A percentile compares a stretch with the other conserved stretches of the same genome.
Evolutionary conservation across 257 asterid genomes (phyloP).

Genomic region (Solanum sitiens): DNA sequence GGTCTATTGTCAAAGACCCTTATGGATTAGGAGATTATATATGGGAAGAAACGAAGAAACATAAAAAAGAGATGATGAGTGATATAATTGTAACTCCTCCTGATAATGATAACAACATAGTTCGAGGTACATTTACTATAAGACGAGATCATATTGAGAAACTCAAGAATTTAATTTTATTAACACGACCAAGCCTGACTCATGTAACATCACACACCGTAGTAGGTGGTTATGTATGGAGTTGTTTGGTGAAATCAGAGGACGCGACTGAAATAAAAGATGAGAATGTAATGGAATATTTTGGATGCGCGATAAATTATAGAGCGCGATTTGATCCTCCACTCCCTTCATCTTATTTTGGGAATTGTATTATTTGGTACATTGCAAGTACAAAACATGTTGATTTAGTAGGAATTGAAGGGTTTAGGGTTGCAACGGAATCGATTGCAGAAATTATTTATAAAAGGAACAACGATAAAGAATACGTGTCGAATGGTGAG

Average conservation of each 20-base stretch:
- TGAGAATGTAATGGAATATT: not conserved
- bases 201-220: constrained; percentile 25
- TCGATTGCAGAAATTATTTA: constrained; percentile 9
- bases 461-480: constrained; percentile 3
- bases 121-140: constrained; percentile 14
- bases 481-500: constrained; percentile 1
- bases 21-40: not conserved
- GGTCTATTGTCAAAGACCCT: not conserved
- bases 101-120: not conserved
- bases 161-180: constrained; percentile 16
- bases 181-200: constrained; percentile 1
- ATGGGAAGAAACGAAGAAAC: constrained; percentile 2
- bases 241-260: constrained; percentile 25
- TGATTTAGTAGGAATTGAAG: constrained; percentile 15
- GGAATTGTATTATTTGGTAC: constrained; percentile 31
- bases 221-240: constrained; percentile 25
- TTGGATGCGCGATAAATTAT: constrained; percentile 8
- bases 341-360: constrained; percentile 34
- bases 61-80: not conserved
- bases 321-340: constrained; percentile 30
- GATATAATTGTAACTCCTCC: not conserved
- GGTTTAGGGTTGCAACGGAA: constrained; percentile 16
- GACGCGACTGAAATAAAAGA: not conserved
- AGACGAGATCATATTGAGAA: not conserved
- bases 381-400: not conserved